These are phyloP conservation scores for Thielaviopsis punctulata DNA, from an alignment of 2,329 filamentous ascomycete species.

Conservation along the genomic window DNA sequence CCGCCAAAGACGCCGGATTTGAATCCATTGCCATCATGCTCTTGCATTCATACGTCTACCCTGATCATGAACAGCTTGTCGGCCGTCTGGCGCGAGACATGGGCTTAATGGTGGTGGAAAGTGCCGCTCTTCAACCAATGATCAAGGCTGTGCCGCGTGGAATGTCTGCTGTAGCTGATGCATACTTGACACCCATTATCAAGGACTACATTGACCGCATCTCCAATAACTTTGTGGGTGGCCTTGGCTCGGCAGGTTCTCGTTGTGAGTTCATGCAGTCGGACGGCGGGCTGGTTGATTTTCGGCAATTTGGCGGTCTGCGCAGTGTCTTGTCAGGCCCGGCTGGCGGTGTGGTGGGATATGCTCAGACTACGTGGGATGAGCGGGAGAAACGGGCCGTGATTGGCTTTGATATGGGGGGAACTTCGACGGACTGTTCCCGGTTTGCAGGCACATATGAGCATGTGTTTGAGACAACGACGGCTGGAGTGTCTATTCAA, in stretches of 20 bases:
- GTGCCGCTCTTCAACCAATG: slow-evolving; percentile 25
- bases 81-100: slow-evolving; percentile 62
- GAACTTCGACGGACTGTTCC: slow-evolving; percentile 76
- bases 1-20: slow-evolving; percentile 47
- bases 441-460: slow-evolving; percentile 78
- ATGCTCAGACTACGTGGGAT: slow-evolving; percentile 82
- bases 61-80: slow-evolving; percentile 64
- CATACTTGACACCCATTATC: slow-evolving; percentile 26
- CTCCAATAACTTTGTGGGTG: slow-evolving; percentile 47
- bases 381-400: slow-evolving; percentile 65
- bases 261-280: slow-evolving; percentile 94
- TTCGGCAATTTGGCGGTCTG: slow-evolving; percentile 67
- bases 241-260: slow-evolving; percentile 64
- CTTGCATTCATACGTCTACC: slow-evolving; percentile 87
- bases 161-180: slow-evolving; percentile 26
- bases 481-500: slow-evolving; percentile 84
- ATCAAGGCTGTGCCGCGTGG: slow-evolving; percentile 28
- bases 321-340: slow-evolving; percentile 77
- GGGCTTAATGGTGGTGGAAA: slow-evolving; percentile 27
- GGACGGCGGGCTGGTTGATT: slow-evolving; percentile 57
- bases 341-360: slow-evolving; percentile 85
- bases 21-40: slow-evolving; percentile 75
- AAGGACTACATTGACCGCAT: slow-evolving; percentile 25
- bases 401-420: slow-evolving; percentile 80
- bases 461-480: slow-evolving; percentile 87